phyloP scores from a whole-genome alignment of 495 filamentous ascomycete species.

The Amorphotheca resinae region DNA sequence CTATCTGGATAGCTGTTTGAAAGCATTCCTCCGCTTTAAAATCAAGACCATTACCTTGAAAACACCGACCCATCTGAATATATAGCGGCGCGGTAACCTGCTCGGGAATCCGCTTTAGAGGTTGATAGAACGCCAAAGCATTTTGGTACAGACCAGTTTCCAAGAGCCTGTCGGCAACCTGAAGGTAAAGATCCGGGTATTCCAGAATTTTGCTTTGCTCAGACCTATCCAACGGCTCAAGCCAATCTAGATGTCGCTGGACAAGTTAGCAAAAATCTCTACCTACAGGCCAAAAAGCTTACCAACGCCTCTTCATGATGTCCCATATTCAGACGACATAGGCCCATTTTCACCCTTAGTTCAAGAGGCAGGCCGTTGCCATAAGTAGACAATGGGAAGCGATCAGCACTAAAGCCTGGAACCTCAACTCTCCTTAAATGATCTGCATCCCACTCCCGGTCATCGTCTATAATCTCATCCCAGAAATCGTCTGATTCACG shows the following conservation, averaged over 20 bases:
- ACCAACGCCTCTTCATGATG: conserved; percentile 67
- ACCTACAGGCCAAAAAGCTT: conserved; percentile 23
- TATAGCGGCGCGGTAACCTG: conserved; percentile 49
- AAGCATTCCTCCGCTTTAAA: conserved; percentile 65
- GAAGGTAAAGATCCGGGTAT: conserved; percentile 65
- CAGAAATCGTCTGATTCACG: conserved; percentile 64
- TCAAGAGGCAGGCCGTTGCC: conserved; percentile 69
- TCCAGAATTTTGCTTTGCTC: conserved; percentile 40
- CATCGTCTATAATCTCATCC: conserved; percentile 64
- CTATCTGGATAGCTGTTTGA: conserved; percentile 53
- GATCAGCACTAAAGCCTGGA: conserved; percentile 33
- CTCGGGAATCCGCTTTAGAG: conserved; percentile 44
- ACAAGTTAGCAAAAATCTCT: conserved; percentile 1
- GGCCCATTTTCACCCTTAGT: conserved; percentile 71
- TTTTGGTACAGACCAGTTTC: conserved; percentile 40
- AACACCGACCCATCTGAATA: conserved; percentile 64
- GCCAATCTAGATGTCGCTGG: conserved; percentile 40
- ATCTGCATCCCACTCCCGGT: conserved; percentile 81
- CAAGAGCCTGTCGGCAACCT: conserved; percentile 56
- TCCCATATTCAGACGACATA: conserved; percentile 61
- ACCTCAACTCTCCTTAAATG: conserved; percentile 49
- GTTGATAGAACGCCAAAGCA: conserved; percentile 63
- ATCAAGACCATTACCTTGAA: conserved; percentile 44
- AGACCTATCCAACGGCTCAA: conserved; percentile 44
- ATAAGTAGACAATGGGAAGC: conserved; percentile 49